These are phyloP conservation scores for Obelidium mucronatum DNA, from an alignment of 192 early-diverging fungal genomes.

Conservation along the genomic window DNA sequence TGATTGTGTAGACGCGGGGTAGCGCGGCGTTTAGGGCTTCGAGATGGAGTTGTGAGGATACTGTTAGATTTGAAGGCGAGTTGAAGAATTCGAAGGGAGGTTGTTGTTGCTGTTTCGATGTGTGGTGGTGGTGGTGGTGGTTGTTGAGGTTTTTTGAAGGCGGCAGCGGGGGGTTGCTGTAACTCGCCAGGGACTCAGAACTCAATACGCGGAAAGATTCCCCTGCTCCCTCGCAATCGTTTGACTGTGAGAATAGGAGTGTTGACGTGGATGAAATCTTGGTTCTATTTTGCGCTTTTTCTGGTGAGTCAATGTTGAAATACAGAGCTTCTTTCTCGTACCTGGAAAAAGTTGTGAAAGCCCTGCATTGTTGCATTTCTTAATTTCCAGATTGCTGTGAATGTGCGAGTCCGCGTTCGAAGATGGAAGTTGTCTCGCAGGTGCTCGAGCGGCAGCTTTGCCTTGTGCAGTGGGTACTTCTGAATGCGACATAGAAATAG, in stretches of 20 bases:
- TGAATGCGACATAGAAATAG: constrained; percentile 19
- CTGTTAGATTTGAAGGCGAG: constrained; percentile 77
- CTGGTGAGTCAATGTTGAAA: neutral
- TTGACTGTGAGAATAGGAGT: constrained; percentile 84
- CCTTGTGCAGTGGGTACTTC: constrained; percentile 89
- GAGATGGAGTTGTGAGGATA: constrained; percentile 86
- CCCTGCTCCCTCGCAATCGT: constrained; percentile 91
- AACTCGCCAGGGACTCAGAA: constrained; percentile 29
- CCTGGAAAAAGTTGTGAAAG: constrained; percentile 78
- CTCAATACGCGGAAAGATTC: constrained; percentile 74
- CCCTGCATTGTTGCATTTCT: constrained; percentile 70
- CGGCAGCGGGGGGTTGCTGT: too few species aligned
- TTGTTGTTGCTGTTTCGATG: constrained; percentile 34
- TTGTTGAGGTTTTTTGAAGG: neutral
- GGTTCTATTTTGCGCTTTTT: constrained; percentile 47
- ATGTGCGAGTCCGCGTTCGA: constrained; percentile 77
- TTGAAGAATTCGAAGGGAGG: constrained; percentile 72
- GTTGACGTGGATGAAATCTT: constrained; percentile 79
- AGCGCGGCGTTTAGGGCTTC: constrained; percentile 77
- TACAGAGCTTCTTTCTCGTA: constrained; percentile 29
- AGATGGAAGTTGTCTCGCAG: constrained; percentile 80
- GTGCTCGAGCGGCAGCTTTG: constrained; percentile 77
- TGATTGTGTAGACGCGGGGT: constrained; percentile 81
- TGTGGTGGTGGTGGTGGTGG: too few species aligned
- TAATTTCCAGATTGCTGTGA: constrained; percentile 75